These are phyloP conservation scores for Fusarium papillatum DNA, from an alignment of 2,329 filamentous ascomycete genomes.

Conservation along the genomic window DNA sequence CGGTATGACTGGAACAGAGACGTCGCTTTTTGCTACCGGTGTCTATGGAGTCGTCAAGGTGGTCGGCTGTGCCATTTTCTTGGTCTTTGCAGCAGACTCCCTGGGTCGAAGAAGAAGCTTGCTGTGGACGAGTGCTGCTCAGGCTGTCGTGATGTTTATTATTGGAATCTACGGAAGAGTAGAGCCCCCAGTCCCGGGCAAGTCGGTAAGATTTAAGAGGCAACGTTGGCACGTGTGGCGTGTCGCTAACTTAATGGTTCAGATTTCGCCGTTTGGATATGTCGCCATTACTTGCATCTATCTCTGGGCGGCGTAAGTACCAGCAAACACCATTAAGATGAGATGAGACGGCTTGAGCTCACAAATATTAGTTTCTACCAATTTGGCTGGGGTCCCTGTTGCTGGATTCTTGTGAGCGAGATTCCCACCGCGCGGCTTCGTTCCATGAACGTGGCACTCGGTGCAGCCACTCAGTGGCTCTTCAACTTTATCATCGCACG, in stretches of 20 bases:
- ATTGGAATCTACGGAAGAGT: background rate
- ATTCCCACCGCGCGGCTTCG: background rate
- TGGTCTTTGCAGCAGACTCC: conserved; percentile 76
- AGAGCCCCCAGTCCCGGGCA: background rate
- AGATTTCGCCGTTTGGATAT: background rate
- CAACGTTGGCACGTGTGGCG: background rate
- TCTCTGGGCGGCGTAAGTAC: background rate
- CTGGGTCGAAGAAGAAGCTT: conserved; percentile 72
- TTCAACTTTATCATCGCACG: background rate
- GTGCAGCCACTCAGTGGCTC: background rate
- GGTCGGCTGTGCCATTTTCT: conserved; percentile 71
- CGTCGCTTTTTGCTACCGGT: conserved; percentile 78
- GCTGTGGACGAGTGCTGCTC: conserved; percentile 46
- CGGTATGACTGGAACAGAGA: conserved; percentile 68
- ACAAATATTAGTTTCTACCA: background rate
- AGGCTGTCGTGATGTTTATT: background rate
- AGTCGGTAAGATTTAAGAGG: background rate
- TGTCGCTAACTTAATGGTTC: background rate
- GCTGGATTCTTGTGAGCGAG: background rate
- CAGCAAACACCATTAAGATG: background rate
- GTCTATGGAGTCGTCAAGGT: conserved; percentile 81
- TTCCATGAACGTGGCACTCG: background rate
- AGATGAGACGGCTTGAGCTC: background rate
- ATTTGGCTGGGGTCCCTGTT: background rate
- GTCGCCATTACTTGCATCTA: background rate